A percentile compares a stretch with the other conserved stretches of the same genome.
These are phyloP conservation scores for Fusarium secorum DNA, from an alignment of 2,329 filamentous ascomycete species.

Conservation along the genomic window DNA sequence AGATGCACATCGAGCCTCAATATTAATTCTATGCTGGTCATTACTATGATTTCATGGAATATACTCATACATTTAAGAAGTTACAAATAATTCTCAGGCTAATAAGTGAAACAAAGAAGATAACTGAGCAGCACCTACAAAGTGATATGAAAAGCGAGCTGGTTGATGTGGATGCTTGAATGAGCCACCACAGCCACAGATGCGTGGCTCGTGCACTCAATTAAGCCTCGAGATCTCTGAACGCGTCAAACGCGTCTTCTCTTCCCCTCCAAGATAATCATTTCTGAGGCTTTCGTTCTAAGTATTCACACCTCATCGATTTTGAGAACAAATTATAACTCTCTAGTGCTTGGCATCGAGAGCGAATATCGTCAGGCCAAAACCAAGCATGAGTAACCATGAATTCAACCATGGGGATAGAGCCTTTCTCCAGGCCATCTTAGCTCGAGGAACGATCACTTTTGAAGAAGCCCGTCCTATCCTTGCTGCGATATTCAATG, in stretches of 20 bases:
- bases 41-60: background rate
- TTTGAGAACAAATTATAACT: background rate
- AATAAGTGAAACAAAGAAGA: background rate
- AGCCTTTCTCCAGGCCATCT: slow-evolving; percentile 89
- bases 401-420: slow-evolving; percentile 72
- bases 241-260: slow-evolving; percentile 34
- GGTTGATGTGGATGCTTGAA: background rate
- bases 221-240: background rate
- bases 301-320: background rate
- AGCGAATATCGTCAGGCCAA: slow-evolving; percentile 35
- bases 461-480: slow-evolving; percentile 76
- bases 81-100: background rate
- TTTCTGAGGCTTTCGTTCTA: background rate
- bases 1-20: background rate
- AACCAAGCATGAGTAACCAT: slow-evolving; percentile 35
- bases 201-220: slow-evolving; percentile 11
- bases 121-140: background rate
- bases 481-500: slow-evolving; percentile 77
- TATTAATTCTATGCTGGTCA: background rate
- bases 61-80: background rate
- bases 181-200: slow-evolving; percentile 7
- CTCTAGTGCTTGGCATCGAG: background rate
- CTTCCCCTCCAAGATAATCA: background rate
- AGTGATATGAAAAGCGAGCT: background rate
- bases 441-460: slow-evolving; percentile 80